These are phyloP conservation scores for Didymella arachidicola DNA, from an alignment of 2,329 filamentous ascomycete genomes.

Conservation along the genomic window DNA sequence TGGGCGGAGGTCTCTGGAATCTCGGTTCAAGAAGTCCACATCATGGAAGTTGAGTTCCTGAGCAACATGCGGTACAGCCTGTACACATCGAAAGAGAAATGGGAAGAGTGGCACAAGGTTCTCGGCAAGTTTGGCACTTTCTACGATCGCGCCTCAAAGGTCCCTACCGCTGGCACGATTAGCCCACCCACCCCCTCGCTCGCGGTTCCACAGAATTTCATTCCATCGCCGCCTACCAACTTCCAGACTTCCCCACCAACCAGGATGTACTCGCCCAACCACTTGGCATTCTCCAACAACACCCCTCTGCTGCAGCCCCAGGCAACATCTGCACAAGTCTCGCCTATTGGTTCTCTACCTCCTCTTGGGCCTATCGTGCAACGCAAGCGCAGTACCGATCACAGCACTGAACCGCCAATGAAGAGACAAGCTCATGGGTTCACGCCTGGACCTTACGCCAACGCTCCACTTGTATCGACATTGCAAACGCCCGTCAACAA, in stretches of 20 bases:
- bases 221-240: conserved; percentile 60
- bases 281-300: conserved; percentile 51
- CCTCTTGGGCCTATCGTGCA: conserved; percentile 50
- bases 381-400: conserved; percentile 67
- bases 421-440: conserved; percentile 59
- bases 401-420: conserved; percentile 62
- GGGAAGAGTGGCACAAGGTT: conserved; percentile 86
- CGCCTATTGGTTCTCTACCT: conserved; percentile 54
- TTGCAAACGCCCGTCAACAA: conserved; percentile 46
- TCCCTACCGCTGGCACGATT: conserved; percentile 52
- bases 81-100: conserved; percentile 83
- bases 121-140: conserved; percentile 84
- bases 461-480: conserved; percentile 46
- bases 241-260: conserved; percentile 61
- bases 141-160: conserved; percentile 72
- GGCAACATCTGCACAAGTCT: conserved; percentile 53
- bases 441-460: conserved; percentile 47
- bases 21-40: conserved; percentile 91
- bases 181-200: conserved; percentile 49
- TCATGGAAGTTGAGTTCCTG: conserved; percentile 99
- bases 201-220: conserved; percentile 54
- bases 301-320: conserved; percentile 51
- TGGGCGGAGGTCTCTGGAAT: conserved; percentile 98
- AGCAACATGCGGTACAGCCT: conserved; percentile 98
- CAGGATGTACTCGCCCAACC: conserved; percentile 53